Evolutionary conservation across 2,329 filamentous ascomycete species (phyloP), one percentile per base, ranked within the genome.

Genomic region (Colletotrichum endophyticum): DNA sequence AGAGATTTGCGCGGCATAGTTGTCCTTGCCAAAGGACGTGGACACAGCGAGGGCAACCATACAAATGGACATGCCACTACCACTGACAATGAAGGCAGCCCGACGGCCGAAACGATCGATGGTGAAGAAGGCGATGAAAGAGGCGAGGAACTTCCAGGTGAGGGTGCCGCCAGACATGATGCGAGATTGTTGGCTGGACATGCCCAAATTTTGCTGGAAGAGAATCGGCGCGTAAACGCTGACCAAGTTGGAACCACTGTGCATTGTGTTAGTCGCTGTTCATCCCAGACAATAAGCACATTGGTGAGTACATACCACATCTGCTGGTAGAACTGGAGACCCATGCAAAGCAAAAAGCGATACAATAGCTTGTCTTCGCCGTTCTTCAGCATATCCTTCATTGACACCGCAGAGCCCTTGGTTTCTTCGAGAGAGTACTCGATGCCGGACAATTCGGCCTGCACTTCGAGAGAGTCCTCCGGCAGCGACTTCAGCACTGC

Each of bases 141-240:
- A 88, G 36, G 87, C 88, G 15, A 90, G 79, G 78, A 90, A 90
- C 79, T 91, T 91, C 86, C 88, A 91, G 4, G 90, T 91, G 57
- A 91, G 82, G 12, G 89, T 88, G 32, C 87, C 88, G 11, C 83
- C 87, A 12, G 87, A 85, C 8, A 89, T 83, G 62, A 88, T 81
- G 13, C 84, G 83, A 16, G 86, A 83, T 1, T 82, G 80, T 59
- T 86, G 83, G 16, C 80, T 80, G 71, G 80, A 81, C 73, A 88
- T 78, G 34, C 83, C 83, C 5, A 88, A 84, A 62, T 86, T 87
- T 71, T 84, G 78, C 75, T 85, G 80, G 79, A 86, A 86, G 28
- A 86, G 80, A 70, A 85, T 85, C 19, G 85, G 81, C 5, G 83
- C 82, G 80, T 90, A 90, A 8, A 88, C 87, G 36, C 87, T 88